Evolutionary conservation across 2,329 filamentous ascomycete genomes (phyloP).

Genomic region (Neofusicoccum laricinum): DNA sequence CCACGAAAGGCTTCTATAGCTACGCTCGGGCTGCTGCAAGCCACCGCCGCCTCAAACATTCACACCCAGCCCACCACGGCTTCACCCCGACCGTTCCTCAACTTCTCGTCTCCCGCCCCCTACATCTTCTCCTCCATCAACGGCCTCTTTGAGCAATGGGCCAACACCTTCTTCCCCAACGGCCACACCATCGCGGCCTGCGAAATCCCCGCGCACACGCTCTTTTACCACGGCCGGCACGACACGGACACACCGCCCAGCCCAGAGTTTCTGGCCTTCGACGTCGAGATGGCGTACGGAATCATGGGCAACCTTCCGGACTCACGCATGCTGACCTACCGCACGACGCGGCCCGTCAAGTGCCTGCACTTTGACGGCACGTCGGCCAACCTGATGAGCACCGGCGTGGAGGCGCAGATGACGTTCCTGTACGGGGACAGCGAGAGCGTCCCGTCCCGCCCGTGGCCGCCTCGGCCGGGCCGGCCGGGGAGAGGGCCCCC

Average conservation of each 20-base stretch:
- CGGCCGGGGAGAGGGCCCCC: neutral
- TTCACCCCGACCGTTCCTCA: constrained; percentile 27
- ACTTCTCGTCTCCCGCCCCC: constrained; percentile 49
- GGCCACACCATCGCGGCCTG: constrained; percentile 49
- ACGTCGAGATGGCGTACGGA: constrained; percentile 54
- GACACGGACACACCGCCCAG: constrained; percentile 43
- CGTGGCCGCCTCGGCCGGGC: neutral
- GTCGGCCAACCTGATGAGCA: constrained; percentile 47
- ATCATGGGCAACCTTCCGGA: constrained; percentile 48
- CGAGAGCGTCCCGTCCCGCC: constrained; percentile 36
- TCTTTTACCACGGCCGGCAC: constrained; percentile 49
- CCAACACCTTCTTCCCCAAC: constrained; percentile 52
- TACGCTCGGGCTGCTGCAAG: neutral
- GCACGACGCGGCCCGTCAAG: constrained; percentile 43
- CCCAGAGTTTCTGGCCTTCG: constrained; percentile 54
- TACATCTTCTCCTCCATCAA: constrained; percentile 50
- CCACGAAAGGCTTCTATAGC: too few species aligned
- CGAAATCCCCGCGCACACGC: constrained; percentile 46
- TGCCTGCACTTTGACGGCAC: constrained; percentile 53
- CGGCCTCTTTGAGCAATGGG: constrained; percentile 49
- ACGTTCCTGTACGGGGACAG: constrained; percentile 45
- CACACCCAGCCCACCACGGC: neutral
- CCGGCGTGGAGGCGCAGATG: constrained; percentile 51
- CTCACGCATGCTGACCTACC: constrained; percentile 49
- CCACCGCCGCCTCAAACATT: neutral